These are phyloP conservation scores for Colletotrichum shisoi DNA, from an alignment of 2,329 filamentous ascomycete genomes.

Conservation along the genomic window DNA sequence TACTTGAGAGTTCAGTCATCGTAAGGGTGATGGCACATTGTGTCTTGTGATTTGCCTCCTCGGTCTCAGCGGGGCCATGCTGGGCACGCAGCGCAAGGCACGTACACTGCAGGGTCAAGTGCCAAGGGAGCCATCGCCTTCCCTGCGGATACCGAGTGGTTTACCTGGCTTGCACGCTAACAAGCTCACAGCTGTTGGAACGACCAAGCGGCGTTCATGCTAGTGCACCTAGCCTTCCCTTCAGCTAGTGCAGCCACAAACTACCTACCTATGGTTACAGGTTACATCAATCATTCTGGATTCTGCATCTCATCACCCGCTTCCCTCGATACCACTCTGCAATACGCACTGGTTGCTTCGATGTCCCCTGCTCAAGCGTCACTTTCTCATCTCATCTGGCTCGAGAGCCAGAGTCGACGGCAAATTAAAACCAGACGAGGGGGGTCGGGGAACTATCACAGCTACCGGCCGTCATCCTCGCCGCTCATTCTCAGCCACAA, in stretches of 20 bases:
- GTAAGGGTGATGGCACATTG: slow-evolving; percentile 3
- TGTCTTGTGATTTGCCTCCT: slow-evolving; percentile 15
- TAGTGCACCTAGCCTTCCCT: not conserved
- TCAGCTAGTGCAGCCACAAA: not conserved
- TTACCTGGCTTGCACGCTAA: not conserved
- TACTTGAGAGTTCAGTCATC: not conserved
- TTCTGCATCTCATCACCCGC: not conserved
- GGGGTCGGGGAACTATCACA: no score
- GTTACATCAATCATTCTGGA: not conserved
- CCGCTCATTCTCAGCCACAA: not conserved
- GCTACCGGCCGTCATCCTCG: not conserved
- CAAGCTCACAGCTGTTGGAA: not conserved
- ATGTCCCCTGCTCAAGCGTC: not conserved
- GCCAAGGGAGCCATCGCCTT: not conserved
- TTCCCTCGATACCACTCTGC: not conserved
- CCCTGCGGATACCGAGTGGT: not conserved
- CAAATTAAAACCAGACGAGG: not conserved
- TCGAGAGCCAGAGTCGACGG: not conserved
- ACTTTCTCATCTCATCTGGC: not conserved
- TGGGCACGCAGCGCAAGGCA: not conserved
- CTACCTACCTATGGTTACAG: not conserved
- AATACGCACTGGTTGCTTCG: not conserved
- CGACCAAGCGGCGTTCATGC: not conserved
- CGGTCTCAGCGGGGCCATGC: slow-evolving; percentile 10
- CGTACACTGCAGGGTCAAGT: not conserved